Base-by-base conservation (phyloP, 2,329 filamentous ascomycete genomes). In the Penicillium sp. region DNA sequence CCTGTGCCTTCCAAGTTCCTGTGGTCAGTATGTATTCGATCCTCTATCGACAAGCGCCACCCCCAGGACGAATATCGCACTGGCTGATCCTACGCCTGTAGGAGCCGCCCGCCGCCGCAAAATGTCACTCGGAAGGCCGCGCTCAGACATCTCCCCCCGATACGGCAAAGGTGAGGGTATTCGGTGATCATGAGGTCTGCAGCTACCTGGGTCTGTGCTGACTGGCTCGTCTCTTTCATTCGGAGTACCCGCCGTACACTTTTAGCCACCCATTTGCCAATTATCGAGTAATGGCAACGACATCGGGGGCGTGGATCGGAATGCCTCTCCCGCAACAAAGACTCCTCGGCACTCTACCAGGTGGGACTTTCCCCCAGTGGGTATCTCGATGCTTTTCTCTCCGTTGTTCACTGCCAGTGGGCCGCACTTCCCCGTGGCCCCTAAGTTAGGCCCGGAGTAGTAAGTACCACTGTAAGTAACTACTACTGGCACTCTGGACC, bases 81-180 rank as follows among this genome's bases (percentile, higher is more conserved):
- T 51, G 47, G 47, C 28, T 8, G 47, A 22, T 7, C 47, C 47
- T 9, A 49, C 45, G 45, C 26, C 44, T 28, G 22, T 51, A 51
- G 47, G 47, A 51, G 30, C 45, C 45, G 45, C 47, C 47, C 47
- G 47, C 30, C 28, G 30, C n/a, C 13, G 47, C 47, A 7, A 35
- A 35, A 10, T 28, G 28, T 51, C 44, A 28, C 10, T 47, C 47
- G 30, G 47, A n/a, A 49, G 17, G 9, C 40, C 26, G 49, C 54
- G 57, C 60, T 57, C 53, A 56, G 60, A 24, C 47, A n/a, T n/a
- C 30, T 38, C 47, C 45, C 7, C 70, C 62, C 54, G 50, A 70
- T 66, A 53, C 47, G 66, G 71, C 30, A 68, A 68, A 44, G 56
- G 50, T 72, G 70, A 72, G 59, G 70, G 66, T 67, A 71, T 73